phyloP scores from a whole-genome alignment of 495 filamentous ascomycete species.

The Penicillium ochrochloron region DNA sequence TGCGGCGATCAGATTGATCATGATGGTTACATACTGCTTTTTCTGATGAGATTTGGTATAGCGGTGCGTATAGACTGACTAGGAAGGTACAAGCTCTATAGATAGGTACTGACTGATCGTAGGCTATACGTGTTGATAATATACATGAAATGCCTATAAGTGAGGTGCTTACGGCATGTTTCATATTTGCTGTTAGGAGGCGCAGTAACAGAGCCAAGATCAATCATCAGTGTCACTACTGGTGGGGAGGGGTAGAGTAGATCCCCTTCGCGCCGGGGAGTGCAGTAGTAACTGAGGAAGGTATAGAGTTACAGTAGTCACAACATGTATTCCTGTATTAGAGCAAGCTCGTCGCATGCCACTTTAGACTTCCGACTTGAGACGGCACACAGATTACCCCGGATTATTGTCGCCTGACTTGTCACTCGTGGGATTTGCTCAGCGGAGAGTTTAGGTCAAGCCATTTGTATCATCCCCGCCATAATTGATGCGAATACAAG shows the following conservation, averaged over 20 bases:
- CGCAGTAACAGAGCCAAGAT: background rate
- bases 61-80: background rate
- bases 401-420: conserved; percentile 10
- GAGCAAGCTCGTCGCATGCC: background rate
- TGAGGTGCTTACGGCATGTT: background rate
- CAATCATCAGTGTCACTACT: background rate
- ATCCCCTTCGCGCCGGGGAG: background rate
- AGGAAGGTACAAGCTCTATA: background rate
- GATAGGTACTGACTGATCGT: background rate
- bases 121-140: background rate
- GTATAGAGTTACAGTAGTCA: background rate
- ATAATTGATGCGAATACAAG: background rate
- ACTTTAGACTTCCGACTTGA: background rate
- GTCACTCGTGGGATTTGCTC: background rate
- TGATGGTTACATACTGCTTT: too few relatives aligned
- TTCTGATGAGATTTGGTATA: background rate
- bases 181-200: conserved; percentile 1
- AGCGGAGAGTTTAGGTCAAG: background rate
- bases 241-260: conserved; percentile 1
- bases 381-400: conserved; percentile 8
- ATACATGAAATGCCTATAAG: background rate
- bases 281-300: background rate
- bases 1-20: background rate
- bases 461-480: background rate
- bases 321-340: background rate